These are phyloP conservation scores for Fagopyrum homotropicum DNA, from an alignment of 148 eudicot genomes.

Conservation along the genomic window DNA sequence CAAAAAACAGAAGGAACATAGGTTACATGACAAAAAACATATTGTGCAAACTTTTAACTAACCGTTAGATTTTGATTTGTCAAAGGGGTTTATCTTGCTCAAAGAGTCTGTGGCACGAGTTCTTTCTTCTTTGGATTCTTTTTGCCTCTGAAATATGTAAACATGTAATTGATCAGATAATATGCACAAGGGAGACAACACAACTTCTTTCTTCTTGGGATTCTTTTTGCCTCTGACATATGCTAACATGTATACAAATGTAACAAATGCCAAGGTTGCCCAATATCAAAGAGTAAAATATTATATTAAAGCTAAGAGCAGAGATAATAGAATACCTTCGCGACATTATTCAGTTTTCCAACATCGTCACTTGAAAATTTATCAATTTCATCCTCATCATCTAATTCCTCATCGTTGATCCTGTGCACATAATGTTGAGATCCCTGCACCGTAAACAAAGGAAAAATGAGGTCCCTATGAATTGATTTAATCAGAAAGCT, in stretches of 20 bases:
- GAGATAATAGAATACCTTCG: conserved; percentile 38
- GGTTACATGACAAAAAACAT: not conserved
- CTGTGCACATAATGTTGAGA: conserved; percentile 43
- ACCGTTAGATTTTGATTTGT: conserved; percentile 36
- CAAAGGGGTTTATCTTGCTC: conserved; percentile 23
- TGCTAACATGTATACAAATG: no score
- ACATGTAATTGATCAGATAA: no score
- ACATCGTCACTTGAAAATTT: conserved; percentile 16
- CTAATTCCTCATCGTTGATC: conserved; percentile 65
- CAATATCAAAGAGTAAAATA: not conserved
- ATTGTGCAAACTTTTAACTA: conserved; percentile 3
- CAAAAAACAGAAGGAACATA: not conserved
- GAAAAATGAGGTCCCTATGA: not conserved
- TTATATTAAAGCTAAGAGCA: not conserved
- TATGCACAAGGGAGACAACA: no score
- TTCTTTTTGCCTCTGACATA: conserved; percentile 23
- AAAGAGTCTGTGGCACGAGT: conserved; percentile 41
- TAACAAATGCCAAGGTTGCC: not conserved
- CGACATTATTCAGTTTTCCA: conserved; percentile 22
- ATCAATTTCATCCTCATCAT: conserved; percentile 52
- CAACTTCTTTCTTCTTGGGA: conserved; percentile 19
- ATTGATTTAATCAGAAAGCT: not conserved
- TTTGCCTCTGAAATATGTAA: conserved; percentile 16
- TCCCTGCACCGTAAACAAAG: conserved; percentile 30
- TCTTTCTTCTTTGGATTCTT: conserved; percentile 28